Base-by-base conservation (phyloP, 108 stramenopile species). In the Skeletonema potamos region DNA sequence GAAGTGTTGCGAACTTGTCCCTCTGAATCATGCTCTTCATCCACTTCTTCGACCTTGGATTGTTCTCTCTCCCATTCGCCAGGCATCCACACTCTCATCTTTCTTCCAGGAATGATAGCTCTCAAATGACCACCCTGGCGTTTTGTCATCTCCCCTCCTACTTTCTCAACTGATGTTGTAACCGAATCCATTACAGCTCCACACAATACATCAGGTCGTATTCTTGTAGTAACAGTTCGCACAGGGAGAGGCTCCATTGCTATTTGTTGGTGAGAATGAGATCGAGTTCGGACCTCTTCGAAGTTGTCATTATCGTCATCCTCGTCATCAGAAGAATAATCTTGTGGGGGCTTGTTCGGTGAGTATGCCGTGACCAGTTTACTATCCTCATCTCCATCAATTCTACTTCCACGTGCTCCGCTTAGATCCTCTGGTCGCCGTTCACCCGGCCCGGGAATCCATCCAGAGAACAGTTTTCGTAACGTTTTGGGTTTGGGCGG, bases 121-220 rank as follows among this genome's bases (percentile, higher is more conserved):
- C 65, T 69, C 44, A 69, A 54, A 61, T 76, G 70, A 29, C 79
- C 74, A 12, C 83, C 80, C 54, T 79, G 73, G 17, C 80, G 58
- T 64, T 84, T 84, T 6, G 75, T 76, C 18, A 73, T 81, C 26
- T 67, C 65, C 22, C 85, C 77, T 32, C 82, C 82, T 10, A 76
- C 20, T 27, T 57, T 70, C 56, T 75, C 74, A 8, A 85, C 77
- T 11, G 70, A 34, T 22, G 62, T 71, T 27, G 81, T 58, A 3
- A 83, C 30, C 10, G 82, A 74, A 41, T 79, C 82, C 82, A 83
- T 81, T 1, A 81, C 79, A 18, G 79, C 56, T 43, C 82, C 85
- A 44, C 89, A 91, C 56, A 96, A 74, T n/a, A 96, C 90, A 84
- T 96, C 95, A 10, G 89, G 91, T 15, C 95, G 88, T 36, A 96